Evolutionary conservation across 371 early-diverging fungal species (phyloP), one percentile per base, ranked within the genome.

Genomic region (Mucor racemosus): DNA sequence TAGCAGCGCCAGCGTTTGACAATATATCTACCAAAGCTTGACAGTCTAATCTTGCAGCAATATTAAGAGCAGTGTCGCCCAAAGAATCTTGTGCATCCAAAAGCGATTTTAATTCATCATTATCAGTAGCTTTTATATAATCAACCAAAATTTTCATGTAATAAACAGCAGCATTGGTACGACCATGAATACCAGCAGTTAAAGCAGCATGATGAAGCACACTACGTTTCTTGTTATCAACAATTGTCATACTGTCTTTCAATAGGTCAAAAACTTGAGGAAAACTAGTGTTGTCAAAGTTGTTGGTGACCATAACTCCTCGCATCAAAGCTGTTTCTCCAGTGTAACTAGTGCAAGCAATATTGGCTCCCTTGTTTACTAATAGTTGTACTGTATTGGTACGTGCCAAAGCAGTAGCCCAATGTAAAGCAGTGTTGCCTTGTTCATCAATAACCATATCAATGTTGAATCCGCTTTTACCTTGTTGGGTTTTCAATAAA

Each of bases 271-370:
- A 72, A 8, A 96, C 69, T n/a, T 84, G 82, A 0, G 85, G 84
- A 72, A 98, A 98, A 1, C 87, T 83, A 60, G 90, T 86, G 15
- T 74, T 79, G 57, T 98, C 96, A 74, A 83, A 93, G 72, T 91
- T 92, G 78, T 96, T 91, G 46, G 94, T 88, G 59, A 91, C 89
- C 75, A 94, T 82, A 1, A 92, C 94, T 19, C 91, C 88, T 15
- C 95, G 88, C 78, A 97, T 92, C 53, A 97, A 78, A 6, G 96
- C 89, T 14, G 95, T 91, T 64, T 94, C 92, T 19, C 97, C 96
- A 39, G 75, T 78, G 64, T 83, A 79, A 69, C 94, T 96, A 0
- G 78, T 76, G 14, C 78, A 74, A 35, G 81, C 72, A 3, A 86
- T 70, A 71, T 93, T 86, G 8, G 91, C 92, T 0, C 93, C 92